Evolutionary conservation across 371 early-diverging fungal genomes (phyloP), one percentile per base, ranked within the genome.

Genomic region (Zychaea mexicana): DNA sequence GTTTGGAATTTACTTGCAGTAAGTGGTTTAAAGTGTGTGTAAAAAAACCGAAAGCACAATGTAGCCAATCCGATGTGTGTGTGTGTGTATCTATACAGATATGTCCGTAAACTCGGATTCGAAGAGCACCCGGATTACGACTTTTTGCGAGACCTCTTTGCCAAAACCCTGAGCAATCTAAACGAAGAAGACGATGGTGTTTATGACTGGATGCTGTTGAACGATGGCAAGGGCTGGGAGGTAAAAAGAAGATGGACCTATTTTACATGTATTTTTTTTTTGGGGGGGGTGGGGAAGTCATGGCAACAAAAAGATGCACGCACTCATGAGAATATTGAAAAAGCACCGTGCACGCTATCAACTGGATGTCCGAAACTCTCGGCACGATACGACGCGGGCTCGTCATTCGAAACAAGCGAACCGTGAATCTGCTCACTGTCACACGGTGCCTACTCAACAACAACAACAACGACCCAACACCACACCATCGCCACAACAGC

Each of bases 101-200:
- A 99, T 69, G 95, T 93, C n/a, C 88, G 98, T 64, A 90, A 90
- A 69, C 83, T 98, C 22, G 92, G 92, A 28, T 99, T 98, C 72
- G 98, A 98, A 69, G 97, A 98, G 76, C 89, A 90, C n/a, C 99
- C 99, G 3, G 96, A 98, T 74, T 99, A 99, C 75, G 94, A 94
- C 73, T 87, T 87, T 70, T 73, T 98, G 71, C 87, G 91, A 64
- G 89, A 90, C 5, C 74, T 99, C 27, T 94, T 99, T 69, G 91
- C 92, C 77, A 89, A 90, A 63, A 95, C 91, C 2, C 74, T 98
- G 55, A 83, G 83, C 63, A 86, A 86, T 60, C 71, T 84, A 39
- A 91, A 90, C 52, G 92, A 93, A 61, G 76, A 71, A 13, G 96
- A 98, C 67, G 96, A 97, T 71, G 93, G 93, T n/a, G 83, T 96